These are phyloP conservation scores for Circinella minor DNA, from an alignment of 371 early-diverging fungal species.

Conservation along the genomic window DNA sequence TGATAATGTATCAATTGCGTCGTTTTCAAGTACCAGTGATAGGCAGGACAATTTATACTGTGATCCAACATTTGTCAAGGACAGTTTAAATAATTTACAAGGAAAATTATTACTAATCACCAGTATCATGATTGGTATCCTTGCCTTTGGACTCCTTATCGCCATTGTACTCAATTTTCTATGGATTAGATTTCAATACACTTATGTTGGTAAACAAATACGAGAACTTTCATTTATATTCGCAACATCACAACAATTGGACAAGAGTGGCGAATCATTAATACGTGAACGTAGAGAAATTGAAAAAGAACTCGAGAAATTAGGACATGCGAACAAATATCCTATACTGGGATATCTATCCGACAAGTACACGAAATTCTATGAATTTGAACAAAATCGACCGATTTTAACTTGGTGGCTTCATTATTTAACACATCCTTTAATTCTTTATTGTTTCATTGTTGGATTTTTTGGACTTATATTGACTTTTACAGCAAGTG, in stretches of 20 bases:
- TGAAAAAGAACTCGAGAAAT: not conserved
- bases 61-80: not conserved
- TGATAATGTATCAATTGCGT: not conserved
- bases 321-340: conserved; percentile 1
- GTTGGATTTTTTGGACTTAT: conserved; percentile 31
- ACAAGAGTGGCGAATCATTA: not conserved
- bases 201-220: not conserved
- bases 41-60: not conserved
- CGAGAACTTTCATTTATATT: not conserved
- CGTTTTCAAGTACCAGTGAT: not conserved
- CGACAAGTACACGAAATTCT: no score
- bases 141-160: not conserved
- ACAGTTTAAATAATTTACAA: not conserved
- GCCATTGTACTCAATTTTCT: not conserved
- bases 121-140: not conserved
- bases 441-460: conserved; percentile 31
- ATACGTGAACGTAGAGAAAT: not conserved
- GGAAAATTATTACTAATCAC: not conserved
- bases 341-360: not conserved
- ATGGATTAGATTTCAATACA: conserved; percentile 1
- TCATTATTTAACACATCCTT: conserved; percentile 32
- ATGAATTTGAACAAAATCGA: not conserved
- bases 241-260: not conserved
- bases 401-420: conserved; percentile 18
- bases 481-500: conserved; percentile 1